Evolutionary conservation across 2,329 filamentous ascomycete species (phyloP), one percentile per base, ranked within the genome.

Genomic region (Esteya vermicola): DNA sequence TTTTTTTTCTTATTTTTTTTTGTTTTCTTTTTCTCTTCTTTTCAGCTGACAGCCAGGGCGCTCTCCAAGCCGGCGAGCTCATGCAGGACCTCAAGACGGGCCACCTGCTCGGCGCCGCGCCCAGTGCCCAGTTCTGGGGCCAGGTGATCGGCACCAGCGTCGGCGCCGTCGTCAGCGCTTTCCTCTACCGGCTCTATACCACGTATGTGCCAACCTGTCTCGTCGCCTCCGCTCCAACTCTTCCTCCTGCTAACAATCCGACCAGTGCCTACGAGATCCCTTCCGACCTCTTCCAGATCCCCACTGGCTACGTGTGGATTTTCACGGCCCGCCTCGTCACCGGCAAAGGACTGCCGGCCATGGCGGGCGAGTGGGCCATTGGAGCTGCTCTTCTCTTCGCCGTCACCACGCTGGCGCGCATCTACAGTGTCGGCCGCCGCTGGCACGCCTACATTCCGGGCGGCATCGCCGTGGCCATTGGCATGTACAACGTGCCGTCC

Each of bases 51-150:
- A 26, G 13, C 13, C 19, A 66, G 60, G 68, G 91, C 6, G 91
- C 91, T 4, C 67, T 96, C 5, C 91, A 98, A 63, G 89, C 91
- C 3, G 91, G 91, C 9, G 91, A 98, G 57, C 75, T 98, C 41
- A 84, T 98, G 72, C 91, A 98, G 56, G 91, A 98, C 55, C 71
- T 98, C 23, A 98, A 98, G 58, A 95, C 91, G 0, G 91, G 91
- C 0, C 88, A 98, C 57, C 64, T 98, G 0, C 71, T 98, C 1
- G 88, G 89, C 10, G 91, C 91, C 1, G 83, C 85, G 4, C 91
- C 91, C 0, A 91, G 83, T 50, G 91, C 91, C 0, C 91, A 98
- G 53, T 98, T 98, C 56, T 95, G 85, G 70, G 91, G 91, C 1
- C 91, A 98, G 55, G 75, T 96, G 18, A 88, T 98, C 39, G 91